Percentiles rank a stretch among this genome's conserved stretches.
These are phyloP conservation scores for Candida chauliodis DNA, from an alignment of 805 yeast species.

Conservation along the genomic window DNA sequence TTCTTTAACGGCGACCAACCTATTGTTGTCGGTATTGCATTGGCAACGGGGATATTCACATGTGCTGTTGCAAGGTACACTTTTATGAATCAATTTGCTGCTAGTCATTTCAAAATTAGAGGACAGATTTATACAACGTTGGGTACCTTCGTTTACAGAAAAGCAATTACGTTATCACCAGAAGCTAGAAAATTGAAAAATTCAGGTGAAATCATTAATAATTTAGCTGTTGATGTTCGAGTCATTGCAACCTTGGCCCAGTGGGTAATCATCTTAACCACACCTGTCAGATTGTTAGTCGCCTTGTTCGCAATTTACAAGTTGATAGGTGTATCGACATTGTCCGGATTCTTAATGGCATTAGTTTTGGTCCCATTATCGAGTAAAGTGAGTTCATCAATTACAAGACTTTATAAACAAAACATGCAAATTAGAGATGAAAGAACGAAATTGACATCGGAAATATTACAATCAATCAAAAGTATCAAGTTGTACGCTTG, in stretches of 20 bases:
- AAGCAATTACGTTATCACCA: conserved; percentile 27
- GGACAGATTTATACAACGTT: conserved; percentile 17
- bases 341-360: conserved; percentile 32
- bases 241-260: conserved; percentile 44
- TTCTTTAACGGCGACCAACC: conserved; percentile 44
- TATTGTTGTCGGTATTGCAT: conserved; percentile 20
- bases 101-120: conserved; percentile 12
- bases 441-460: conserved; percentile 33
- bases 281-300: conserved; percentile 21
- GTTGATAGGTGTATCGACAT: conserved; percentile 30
- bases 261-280: conserved; percentile 11
- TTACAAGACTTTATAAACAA: conserved; percentile 43
- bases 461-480: conserved; percentile 34
- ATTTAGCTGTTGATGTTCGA: conserved; percentile 26
- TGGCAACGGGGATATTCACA: conserved; percentile 22
- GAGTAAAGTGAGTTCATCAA: conserved; percentile 35
- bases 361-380: conserved; percentile 29
- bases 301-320: conserved; percentile 29
- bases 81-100: conserved; percentile 18
- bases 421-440: conserved; percentile 32
- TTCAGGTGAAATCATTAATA: conserved; percentile 31
- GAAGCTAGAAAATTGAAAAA: conserved; percentile 25
- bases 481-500: conserved; percentile 39
- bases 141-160: conserved; percentile 21
- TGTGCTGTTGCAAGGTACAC: conserved; percentile 20